Conservation (phyloP, 2,329 filamentous ascomycete genomes). For the Ascochyta clinopodiicola region DNA sequence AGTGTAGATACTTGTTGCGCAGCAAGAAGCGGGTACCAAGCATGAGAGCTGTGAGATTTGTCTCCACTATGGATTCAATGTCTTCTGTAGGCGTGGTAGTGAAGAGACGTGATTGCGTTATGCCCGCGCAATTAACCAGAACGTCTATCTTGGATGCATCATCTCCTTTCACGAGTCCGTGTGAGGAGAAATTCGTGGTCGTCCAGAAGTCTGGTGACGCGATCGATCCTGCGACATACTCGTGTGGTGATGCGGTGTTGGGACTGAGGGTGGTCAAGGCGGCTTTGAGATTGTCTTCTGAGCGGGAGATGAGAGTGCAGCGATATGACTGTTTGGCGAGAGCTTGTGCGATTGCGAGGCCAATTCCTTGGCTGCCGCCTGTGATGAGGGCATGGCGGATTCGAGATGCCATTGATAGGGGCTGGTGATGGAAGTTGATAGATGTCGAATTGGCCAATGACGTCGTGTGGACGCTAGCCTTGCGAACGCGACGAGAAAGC, state of each 20-base stretch:
- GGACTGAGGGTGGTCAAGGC: slow-evolving; percentile 30
- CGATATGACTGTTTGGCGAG: slow-evolving; percentile 39
- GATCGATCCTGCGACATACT: slow-evolving; percentile 39
- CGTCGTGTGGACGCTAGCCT: slow-evolving; percentile 25
- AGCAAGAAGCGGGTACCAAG: slow-evolving; percentile 63
- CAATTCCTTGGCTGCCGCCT: slow-evolving; percentile 49
- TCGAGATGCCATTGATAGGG: slow-evolving; percentile 3
- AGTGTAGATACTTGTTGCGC: slow-evolving; percentile 32
- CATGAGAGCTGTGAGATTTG: slow-evolving; percentile 74
- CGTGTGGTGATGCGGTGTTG: slow-evolving; percentile 24
- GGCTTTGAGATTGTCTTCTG: slow-evolving; percentile 25
- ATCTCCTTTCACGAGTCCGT: not conserved
- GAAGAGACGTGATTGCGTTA: slow-evolving; percentile 71
- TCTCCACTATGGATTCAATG: slow-evolving; percentile 66
- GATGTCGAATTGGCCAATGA: slow-evolving; percentile 33
- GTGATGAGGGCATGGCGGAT: slow-evolving; percentile 45
- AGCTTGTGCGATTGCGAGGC: slow-evolving; percentile 45
- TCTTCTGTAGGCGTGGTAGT: slow-evolving; percentile 58
- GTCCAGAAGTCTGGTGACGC: slow-evolving; percentile 35
- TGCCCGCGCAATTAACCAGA: slow-evolving; percentile 81
- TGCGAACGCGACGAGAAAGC: slow-evolving; percentile 31
- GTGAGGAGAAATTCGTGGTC: slow-evolving; percentile 12
- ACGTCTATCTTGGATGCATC: slow-evolving; percentile 48
- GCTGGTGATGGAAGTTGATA: not conserved
- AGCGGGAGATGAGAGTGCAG: slow-evolving; percentile 44